These are phyloP conservation scores for Alternaria longipes DNA, from an alignment of 2,329 filamentous ascomycete genomes.

Conservation along the genomic window DNA sequence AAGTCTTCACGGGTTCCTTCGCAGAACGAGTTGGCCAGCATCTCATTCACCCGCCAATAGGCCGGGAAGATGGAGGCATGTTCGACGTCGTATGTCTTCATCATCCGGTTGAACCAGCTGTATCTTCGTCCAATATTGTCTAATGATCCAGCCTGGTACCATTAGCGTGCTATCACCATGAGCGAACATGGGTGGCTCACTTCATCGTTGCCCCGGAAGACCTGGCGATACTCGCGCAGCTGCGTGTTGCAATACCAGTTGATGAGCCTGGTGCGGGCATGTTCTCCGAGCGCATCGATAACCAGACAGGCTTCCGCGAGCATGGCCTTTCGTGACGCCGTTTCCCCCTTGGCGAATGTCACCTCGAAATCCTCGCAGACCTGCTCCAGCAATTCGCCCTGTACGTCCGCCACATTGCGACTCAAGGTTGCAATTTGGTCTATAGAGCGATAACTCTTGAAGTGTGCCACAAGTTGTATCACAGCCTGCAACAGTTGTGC, in stretches of 20 bases:
- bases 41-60: slow-evolving; percentile 89
- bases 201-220: slow-evolving; percentile 96
- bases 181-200: slow-evolving; percentile 28
- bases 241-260: slow-evolving; percentile 99
- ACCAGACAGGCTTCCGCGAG: slow-evolving; percentile 90
- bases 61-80: slow-evolving; percentile 87
- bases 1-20: slow-evolving; percentile 96
- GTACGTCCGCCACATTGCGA: slow-evolving; percentile 90
- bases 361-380: slow-evolving; percentile 99
- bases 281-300: slow-evolving; percentile 92
- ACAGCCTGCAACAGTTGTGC: slow-evolving; percentile 93
- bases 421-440: slow-evolving; percentile 96
- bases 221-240: slow-evolving; percentile 91
- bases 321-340: slow-evolving; percentile 72
- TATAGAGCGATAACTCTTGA: slow-evolving; percentile 97
- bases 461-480: slow-evolving; percentile 96
- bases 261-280: slow-evolving; percentile 80
- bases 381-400: slow-evolving; percentile 91
- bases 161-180: background rate
- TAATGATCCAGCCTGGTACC: slow-evolving; percentile 75
- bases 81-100: slow-evolving; percentile 95
- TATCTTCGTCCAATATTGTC: slow-evolving; percentile 97
- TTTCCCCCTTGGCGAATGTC: slow-evolving; percentile 88
- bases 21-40: slow-evolving; percentile 89
- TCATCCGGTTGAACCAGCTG: slow-evolving; percentile 94